A percentile compares a stretch with the other conserved stretches of the same genome.
These are phyloP conservation scores for Cucurbita moschata DNA, from an alignment of 306 rosid genomes.

Conservation along the genomic window DNA sequence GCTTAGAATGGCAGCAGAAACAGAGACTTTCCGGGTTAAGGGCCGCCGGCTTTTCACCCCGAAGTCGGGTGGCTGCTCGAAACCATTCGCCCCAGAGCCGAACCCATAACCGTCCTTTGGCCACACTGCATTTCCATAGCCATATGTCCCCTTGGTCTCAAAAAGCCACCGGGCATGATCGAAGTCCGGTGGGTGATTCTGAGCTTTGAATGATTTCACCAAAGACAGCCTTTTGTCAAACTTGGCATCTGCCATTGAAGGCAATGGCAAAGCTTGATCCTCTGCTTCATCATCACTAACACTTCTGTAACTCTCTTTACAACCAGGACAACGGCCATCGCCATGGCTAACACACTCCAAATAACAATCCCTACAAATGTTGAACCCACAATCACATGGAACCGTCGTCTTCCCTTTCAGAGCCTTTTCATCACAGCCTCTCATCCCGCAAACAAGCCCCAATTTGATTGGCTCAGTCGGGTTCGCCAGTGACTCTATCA, in stretches of 20 bases:
- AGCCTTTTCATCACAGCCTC: slow-evolving; percentile 52
- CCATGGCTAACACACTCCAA: slow-evolving; percentile 39
- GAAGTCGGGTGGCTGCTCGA: slow-evolving; percentile 56
- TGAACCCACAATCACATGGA: slow-evolving; percentile 67
- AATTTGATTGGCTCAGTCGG: slow-evolving; percentile 17
- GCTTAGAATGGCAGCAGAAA: slow-evolving; percentile 70
- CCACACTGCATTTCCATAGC: slow-evolving; percentile 83
- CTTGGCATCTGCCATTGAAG: slow-evolving; percentile 61
- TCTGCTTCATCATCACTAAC: slow-evolving; percentile 45
- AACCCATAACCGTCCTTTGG: slow-evolving; percentile 60
- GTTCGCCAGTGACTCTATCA: slow-evolving; percentile 36
- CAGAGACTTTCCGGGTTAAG: slow-evolving; percentile 50
- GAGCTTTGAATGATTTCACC: slow-evolving; percentile 66
- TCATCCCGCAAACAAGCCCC: slow-evolving; percentile 43
- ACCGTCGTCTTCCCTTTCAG: slow-evolving; percentile 11
- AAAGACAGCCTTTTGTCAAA: slow-evolving; percentile 62
- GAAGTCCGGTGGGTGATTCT: slow-evolving; percentile 52
- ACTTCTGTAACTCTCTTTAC: slow-evolving; percentile 42
- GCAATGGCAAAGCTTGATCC: slow-evolving; percentile 57
- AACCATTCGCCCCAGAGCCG: slow-evolving; percentile 44
- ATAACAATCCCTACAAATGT: slow-evolving; percentile 60
- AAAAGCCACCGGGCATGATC: slow-evolving; percentile 76
- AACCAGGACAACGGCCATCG: slow-evolving; percentile 63
- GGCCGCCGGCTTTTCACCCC: slow-evolving; percentile 49
- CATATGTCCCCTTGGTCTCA: slow-evolving; percentile 79